Percentiles rank a stretch among this genome's conserved stretches.
Conservation (phyloP, 1,284 basidiomycete species). For the Abortiporus biennis region DNA sequence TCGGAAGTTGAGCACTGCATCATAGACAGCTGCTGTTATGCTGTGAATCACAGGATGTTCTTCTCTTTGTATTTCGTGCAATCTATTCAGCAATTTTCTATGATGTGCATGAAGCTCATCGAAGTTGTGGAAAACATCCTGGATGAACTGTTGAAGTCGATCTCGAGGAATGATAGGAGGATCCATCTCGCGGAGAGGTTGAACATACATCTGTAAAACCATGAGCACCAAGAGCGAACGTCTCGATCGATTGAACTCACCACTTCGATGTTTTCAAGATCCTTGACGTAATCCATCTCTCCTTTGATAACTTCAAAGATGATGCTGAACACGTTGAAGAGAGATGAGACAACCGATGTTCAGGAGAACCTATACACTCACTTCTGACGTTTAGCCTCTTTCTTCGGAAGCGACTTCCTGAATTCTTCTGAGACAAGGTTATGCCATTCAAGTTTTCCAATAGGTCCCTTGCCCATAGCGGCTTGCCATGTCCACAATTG, state of each 20-base stretch:
- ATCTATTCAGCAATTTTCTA: slow-evolving; percentile 65
- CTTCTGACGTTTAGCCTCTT: slow-evolving; percentile 86
- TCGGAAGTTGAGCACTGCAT: slow-evolving; percentile 88
- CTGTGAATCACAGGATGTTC: slow-evolving; percentile 83
- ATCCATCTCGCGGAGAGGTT: slow-evolving; percentile 66
- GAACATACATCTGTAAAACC: slow-evolving; percentile 61
- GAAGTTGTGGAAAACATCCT: slow-evolving; percentile 93
- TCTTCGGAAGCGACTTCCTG: slow-evolving; percentile 58
- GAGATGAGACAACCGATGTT: neutral
- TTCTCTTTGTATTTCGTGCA: slow-evolving; percentile 86
- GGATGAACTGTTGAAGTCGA: slow-evolving; percentile 73
- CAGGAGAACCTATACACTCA: slow-evolving; percentile 34
- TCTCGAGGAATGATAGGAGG: slow-evolving; percentile 75
- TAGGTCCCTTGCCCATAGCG: slow-evolving; percentile 74
- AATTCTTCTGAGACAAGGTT: slow-evolving; percentile 75
- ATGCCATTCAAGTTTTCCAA: slow-evolving; percentile 81
- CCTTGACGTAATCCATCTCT: slow-evolving; percentile 93
- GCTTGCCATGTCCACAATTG: slow-evolving; percentile 83
- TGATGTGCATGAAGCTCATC: slow-evolving; percentile 74
- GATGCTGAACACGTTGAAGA: slow-evolving; percentile 46
- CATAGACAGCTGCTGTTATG: slow-evolving; percentile 82
- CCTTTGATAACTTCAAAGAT: slow-evolving; percentile 96
- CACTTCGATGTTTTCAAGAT: slow-evolving; percentile 83
- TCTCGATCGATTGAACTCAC: slow-evolving; percentile 34
- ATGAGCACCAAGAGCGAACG: neutral